Base-by-base conservation (phyloP, 2,329 filamentous ascomycete genomes). In the Neopestalotiopsis rosae region DNA sequence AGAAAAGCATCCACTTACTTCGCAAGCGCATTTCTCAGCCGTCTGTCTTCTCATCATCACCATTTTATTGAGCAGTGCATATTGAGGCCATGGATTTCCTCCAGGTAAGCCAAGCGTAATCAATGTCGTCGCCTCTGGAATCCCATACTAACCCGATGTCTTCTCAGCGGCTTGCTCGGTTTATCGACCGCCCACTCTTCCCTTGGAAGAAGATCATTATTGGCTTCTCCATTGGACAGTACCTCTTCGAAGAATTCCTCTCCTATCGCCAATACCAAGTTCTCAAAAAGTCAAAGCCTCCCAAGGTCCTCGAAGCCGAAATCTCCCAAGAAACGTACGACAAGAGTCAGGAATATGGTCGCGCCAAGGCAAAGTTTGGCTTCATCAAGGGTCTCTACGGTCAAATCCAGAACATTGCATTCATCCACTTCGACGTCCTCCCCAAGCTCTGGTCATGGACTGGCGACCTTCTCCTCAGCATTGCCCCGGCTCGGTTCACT, bases 151-250 rank as follows among this genome's bases (percentile, higher is more conserved):
- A 65, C 14, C 17, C n/a, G 2, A 12, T 14, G 32, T 30, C 17
- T 62, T 30, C 67, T 69, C 78, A 91, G 89, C 88, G 88, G 85
- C 90, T 98, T 74, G 94, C 94, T 79, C 90, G 89, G 81, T 91
- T 92, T 81, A 91, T 98, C 76, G 96, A 99, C 85, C 90, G 93
- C 78, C 95, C 95, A 69, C 86, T 93, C 78, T 97, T 98, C 85
- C 95, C 96, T 67, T 99, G 96, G 96, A 99, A 98, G 89, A 92
- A 90, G 80, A 90, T 99, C 76, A 95, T 99, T 76, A 89, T 98
- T 75, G 93, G 94, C 76, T 99, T 99, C 85, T 97, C 94, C 38
- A 81, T 98, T 76, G 94, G 92, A 71, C 94, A 99, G 80, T 98
- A 94, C 81, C 83, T 94, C 67, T 91, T 99, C 78, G 96, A 99